Percentiles rank a stretch among this genome's conserved stretches.
These are phyloP conservation scores for Amanita pallidorosea DNA, from an alignment of 768 basidiomycete genomes.

Conservation along the genomic window DNA sequence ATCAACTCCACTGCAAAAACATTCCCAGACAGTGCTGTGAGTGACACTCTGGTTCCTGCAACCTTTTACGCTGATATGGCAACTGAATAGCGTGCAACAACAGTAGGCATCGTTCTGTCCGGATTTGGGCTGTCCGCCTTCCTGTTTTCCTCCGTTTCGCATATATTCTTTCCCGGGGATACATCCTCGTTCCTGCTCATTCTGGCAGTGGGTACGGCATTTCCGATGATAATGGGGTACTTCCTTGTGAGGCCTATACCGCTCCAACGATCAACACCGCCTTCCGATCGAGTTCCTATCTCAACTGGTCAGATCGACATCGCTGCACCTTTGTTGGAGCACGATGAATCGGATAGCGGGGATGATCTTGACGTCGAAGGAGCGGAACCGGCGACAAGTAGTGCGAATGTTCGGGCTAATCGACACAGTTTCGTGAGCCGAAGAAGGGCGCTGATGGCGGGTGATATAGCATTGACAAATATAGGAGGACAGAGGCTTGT, in stretches of 20 bases:
- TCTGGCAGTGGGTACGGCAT: constrained; percentile 66
- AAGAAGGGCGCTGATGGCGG: constrained; percentile 1
- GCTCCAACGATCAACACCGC: constrained; percentile 20
- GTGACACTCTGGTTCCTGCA: constrained; percentile 13
- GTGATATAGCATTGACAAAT: constrained; percentile 30
- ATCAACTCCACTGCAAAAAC: constrained; percentile 79
- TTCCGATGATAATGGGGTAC: constrained; percentile 72
- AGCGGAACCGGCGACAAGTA: neutral
- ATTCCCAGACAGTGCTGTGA: constrained; percentile 61
- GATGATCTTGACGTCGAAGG: neutral
- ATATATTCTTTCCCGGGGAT: constrained; percentile 62
- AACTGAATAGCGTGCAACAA: constrained; percentile 52
- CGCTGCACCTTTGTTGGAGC: constrained; percentile 1
- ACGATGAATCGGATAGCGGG: neutral
- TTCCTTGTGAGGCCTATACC: constrained; percentile 67
- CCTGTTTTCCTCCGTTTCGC: constrained; percentile 72
- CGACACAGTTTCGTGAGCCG: neutral
- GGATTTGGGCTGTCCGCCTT: constrained; percentile 91
- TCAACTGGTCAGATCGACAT: neutral
- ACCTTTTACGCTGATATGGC: neutral
- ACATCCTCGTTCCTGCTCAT: constrained; percentile 69
- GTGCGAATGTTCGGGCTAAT: neutral
- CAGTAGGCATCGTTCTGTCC: constrained; percentile 70
- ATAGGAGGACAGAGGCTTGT: constrained; percentile 44
- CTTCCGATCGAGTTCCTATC: neutral